Conservation (phyloP, 148 eudicot genomes). For the Limonium bicolor region DNA sequence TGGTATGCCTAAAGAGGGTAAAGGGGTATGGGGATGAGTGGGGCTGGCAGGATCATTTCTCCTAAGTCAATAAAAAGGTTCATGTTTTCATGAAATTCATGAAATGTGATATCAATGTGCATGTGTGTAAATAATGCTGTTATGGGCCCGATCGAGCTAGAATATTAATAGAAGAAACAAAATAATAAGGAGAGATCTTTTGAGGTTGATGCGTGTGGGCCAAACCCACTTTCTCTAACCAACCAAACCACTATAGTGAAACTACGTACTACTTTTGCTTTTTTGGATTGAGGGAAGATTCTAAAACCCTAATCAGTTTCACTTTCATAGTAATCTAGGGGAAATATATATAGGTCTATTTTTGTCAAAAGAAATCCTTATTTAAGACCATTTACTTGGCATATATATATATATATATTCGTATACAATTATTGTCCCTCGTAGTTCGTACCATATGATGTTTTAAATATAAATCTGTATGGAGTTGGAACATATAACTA, state of each 20-base stretch:
- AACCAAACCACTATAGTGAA: background rate
- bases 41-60: too few species aligned
- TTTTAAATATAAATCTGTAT: too few species aligned
- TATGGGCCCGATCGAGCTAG: conserved; percentile 4
- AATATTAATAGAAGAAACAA: too few species aligned
- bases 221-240: background rate
- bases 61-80: conserved; percentile 4
- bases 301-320: background rate
- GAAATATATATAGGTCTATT: too few species aligned
- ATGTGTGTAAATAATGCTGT: background rate
- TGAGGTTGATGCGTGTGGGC: conserved; percentile 5
- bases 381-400: background rate
- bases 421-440: too few species aligned
- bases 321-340: too few species aligned
- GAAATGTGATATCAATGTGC: background rate
- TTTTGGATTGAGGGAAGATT: background rate
- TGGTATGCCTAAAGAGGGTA: background rate
- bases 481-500: too few species aligned
- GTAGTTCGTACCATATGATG: too few species aligned
- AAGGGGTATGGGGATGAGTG: background rate
- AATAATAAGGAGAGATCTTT: conserved; percentile 4
- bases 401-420: background rate
- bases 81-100: background rate
- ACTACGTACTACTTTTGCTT: background rate
- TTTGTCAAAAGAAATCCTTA: background rate